These are phyloP conservation scores for Petunia secreta DNA, from an alignment of 257 asterid species.

Conservation along the genomic window DNA sequence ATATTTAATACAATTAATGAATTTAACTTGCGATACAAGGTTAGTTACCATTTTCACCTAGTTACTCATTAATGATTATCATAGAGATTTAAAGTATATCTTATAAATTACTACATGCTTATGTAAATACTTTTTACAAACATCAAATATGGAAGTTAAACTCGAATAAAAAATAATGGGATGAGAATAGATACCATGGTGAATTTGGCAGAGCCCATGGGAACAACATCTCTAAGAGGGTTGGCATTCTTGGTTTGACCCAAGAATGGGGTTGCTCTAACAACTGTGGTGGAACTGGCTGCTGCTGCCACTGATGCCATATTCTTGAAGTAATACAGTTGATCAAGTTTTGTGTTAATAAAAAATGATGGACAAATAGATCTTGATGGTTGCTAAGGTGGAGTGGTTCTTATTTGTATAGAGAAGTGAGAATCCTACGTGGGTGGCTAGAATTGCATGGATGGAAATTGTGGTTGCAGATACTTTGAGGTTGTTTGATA, in stretches of 20 bases:
- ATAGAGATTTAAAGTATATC: neutral
- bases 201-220: slow-evolving; percentile 60
- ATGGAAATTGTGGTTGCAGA: slow-evolving; percentile 55
- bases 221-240: slow-evolving; percentile 64
- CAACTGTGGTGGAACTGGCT: slow-evolving; percentile 61
- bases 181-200: slow-evolving; percentile 51
- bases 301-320: slow-evolving; percentile 70
- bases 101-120: neutral
- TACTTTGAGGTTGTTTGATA: slow-evolving; percentile 5
- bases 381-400: slow-evolving; percentile 2
- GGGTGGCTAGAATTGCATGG: slow-evolving; percentile 47
- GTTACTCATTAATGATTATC: neutral
- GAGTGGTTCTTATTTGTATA: slow-evolving; percentile 25
- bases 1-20: neutral
- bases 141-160: neutral
- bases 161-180: neutral
- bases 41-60: neutral
- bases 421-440: slow-evolving; percentile 36
- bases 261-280: slow-evolving; percentile 75
- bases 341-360: neutral
- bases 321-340: neutral
- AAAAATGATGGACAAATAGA: slow-evolving; percentile 8
- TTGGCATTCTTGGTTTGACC: slow-evolving; percentile 63
- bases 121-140: neutral
- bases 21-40: no score